Conservation (phyloP, 2,329 filamentous ascomycete species). For the Eutypella sp. region DNA sequence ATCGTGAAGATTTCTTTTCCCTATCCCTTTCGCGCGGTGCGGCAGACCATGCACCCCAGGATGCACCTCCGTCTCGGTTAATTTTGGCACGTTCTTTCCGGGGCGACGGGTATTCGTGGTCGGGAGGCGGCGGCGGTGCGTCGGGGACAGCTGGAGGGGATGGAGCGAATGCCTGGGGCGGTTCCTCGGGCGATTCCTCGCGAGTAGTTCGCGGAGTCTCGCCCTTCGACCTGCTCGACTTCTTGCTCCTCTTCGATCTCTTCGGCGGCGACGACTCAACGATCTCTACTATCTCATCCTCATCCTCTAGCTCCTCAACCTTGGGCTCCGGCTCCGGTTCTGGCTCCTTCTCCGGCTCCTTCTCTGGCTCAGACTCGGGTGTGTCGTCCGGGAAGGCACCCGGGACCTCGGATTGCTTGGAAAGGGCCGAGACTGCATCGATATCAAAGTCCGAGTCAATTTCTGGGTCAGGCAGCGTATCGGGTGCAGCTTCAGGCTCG, state of each 20-base stretch:
- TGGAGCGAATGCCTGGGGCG: conserved; percentile 30
- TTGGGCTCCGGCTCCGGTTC: not conserved
- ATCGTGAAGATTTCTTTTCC: conserved; percentile 34
- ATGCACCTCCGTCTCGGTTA: conserved; percentile 61
- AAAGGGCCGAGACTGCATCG: no score
- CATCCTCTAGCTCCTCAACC: conserved; percentile 14
- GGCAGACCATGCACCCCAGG: conserved; percentile 73
- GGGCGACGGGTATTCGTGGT: conserved; percentile 52
- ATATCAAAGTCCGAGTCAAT: no score
- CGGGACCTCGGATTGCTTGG: conserved; percentile 1
- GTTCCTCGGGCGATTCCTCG: conserved; percentile 19
- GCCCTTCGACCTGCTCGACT: conserved; percentile 30
- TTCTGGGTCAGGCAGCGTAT: conserved; percentile 21
- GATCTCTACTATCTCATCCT: conserved; percentile 44
- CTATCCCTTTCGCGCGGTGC: conserved; percentile 49
- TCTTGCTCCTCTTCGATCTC: conserved; percentile 38
- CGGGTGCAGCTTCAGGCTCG: conserved; percentile 8
- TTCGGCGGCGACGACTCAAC: conserved; percentile 44
- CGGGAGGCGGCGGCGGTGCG: conserved; percentile 45
- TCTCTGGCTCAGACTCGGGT: conserved; percentile 6
- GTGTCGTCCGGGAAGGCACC: conserved; percentile 18
- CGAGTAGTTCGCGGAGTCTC: conserved; percentile 1
- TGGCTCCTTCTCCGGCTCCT: conserved; percentile 7
- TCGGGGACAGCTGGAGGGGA: conserved; percentile 45
- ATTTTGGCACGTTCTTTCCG: conserved; percentile 76